Evolutionary conservation across 1,139 yeast genomes (phyloP), one percentile per base, ranked within the genome.

Genomic region (Sugiyamaella neomexicana): DNA sequence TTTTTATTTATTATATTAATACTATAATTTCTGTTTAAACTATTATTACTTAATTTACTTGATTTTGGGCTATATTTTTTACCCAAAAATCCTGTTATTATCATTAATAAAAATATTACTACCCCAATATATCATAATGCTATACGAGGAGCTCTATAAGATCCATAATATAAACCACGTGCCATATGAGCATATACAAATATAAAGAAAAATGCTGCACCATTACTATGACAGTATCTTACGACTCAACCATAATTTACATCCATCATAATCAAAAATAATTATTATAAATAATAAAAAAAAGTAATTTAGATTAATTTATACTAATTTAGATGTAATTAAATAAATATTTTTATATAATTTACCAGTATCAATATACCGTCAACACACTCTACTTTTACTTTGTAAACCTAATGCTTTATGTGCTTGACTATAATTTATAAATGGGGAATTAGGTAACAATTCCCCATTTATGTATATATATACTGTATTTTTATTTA

Each of bases 1-100:
- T n/a, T n/a, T n/a, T n/a, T 20, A 20, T 20, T 3, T 20, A 20
- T 3, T 20, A 20, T 20, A 20, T 20, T 20, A 20, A 20, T 20
- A 20, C 3, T 20, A 20, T 20, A 20, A 20, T 20, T 20, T 20
- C 3, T 20, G 5, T 20, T 20, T 29, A 29, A 4, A 29, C n/a
- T 9, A 29, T 29, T 5, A 9, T 29, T 5, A 29, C 2, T 27
- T 29, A 29, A 29, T 29, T 29, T 29, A 29, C 7, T 4, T 29
- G 34, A 29, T 29, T 5, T 29, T 5, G 34, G 34, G 34, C 34
- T 29, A 29, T 29, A 4, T 5, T 29, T 29, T 29, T 5, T 5
- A 39, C 63, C 63, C 51, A 60, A 53, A 53, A 60, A 60, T 27
- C 57, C 60, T 38, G 59, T 59, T 38, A 58, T 58, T 47, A 58